Percentiles rank a stretch among this genome's conserved stretches.
Evolutionary conservation across 2,329 filamentous ascomycete genomes (phyloP).

Genomic region (Hypoxylon sp.): DNA sequence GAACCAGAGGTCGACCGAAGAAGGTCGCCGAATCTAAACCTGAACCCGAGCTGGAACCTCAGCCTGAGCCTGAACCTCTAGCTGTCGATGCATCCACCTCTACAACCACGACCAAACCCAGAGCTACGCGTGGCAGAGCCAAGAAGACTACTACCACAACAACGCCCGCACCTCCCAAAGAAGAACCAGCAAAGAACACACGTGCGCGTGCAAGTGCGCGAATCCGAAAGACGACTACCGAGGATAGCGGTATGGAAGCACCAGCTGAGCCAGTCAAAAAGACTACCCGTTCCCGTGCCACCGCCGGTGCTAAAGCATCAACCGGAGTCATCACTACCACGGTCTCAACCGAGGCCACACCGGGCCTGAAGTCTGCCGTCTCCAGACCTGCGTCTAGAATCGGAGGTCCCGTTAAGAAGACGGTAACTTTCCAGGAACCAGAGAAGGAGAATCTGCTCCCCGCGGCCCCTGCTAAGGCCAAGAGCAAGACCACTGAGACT

Average conservation of each 20-base stretch:
- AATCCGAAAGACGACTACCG: conserved; percentile 48
- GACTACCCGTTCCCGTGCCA: conserved; percentile 53
- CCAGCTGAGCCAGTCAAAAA: conserved; percentile 54
- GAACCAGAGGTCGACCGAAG: conserved; percentile 62
- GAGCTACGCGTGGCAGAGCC: conserved; percentile 59
- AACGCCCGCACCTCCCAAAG: conserved; percentile 45
- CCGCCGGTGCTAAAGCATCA: conserved; percentile 56
- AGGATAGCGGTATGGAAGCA: conserved; percentile 45
- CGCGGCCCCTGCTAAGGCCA: conserved; percentile 47
- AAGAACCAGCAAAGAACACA: conserved; percentile 48
- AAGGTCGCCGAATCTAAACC: conserved; percentile 54
- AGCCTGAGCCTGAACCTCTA: too few species aligned
- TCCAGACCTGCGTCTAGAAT: conserved; percentile 48
- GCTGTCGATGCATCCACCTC: conserved; percentile 44
- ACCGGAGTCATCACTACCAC: conserved; percentile 55
- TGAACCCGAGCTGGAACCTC: conserved; percentile 47
- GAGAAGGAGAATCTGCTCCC: conserved; percentile 74
- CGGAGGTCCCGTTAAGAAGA: conserved; percentile 61
- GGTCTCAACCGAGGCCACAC: conserved; percentile 52
- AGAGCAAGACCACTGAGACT: conserved; percentile 52
- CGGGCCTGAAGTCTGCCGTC: conserved; percentile 58
- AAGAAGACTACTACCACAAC: conserved; percentile 55
- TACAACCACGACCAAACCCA: conserved; percentile 39
- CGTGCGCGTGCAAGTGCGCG: conserved; percentile 48
- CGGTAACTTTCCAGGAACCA: conserved; percentile 72